Evolutionary conservation across 805 yeast species (phyloP).

Genomic region (Jamesozyma lodderae): DNA sequence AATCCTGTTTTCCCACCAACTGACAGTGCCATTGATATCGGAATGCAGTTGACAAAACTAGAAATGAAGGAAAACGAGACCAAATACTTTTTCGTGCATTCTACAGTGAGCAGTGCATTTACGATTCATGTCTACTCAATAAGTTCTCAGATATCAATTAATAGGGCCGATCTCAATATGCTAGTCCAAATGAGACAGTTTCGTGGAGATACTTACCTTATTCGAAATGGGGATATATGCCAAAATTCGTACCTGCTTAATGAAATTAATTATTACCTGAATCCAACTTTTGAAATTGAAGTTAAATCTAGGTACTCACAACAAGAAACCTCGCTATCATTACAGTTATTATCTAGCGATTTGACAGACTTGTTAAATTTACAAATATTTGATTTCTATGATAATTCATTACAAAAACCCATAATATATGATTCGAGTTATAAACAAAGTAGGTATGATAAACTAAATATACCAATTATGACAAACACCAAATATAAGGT

Average conservation of each 20-base stretch:
- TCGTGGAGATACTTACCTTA: no score
- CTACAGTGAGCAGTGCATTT: conserved; percentile 15
- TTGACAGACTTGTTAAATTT: conserved; percentile 12
- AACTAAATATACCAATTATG: conserved; percentile 10
- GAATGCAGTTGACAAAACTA: conserved; percentile 31
- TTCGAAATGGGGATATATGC: no score
- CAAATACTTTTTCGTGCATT: conserved; percentile 17
- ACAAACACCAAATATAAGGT: conserved; percentile 18
- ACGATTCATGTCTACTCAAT: conserved; percentile 18
- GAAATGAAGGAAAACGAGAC: conserved; percentile 6
- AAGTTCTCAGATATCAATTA: conserved; percentile 4
- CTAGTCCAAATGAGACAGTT: no score
- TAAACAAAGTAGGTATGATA: conserved; percentile 6
- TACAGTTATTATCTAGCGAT: conserved; percentile 12
- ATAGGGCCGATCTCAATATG: no score
- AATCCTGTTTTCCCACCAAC: conserved; percentile 13
- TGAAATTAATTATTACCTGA: conserved; percentile 10
- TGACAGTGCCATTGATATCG: conserved; percentile 30
- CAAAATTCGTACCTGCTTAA: no score
- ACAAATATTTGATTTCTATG: conserved; percentile 18
- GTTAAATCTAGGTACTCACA: conserved; percentile 3
- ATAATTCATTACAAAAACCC: conserved; percentile 17
- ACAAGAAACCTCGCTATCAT: conserved; percentile 9
- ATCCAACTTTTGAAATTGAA: conserved; percentile 19
- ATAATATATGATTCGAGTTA: conserved; percentile 12